Evolutionary conservation across 2,329 filamentous ascomycete genomes (phyloP).

Genomic region (Neofusicoccum cordaticola): DNA sequence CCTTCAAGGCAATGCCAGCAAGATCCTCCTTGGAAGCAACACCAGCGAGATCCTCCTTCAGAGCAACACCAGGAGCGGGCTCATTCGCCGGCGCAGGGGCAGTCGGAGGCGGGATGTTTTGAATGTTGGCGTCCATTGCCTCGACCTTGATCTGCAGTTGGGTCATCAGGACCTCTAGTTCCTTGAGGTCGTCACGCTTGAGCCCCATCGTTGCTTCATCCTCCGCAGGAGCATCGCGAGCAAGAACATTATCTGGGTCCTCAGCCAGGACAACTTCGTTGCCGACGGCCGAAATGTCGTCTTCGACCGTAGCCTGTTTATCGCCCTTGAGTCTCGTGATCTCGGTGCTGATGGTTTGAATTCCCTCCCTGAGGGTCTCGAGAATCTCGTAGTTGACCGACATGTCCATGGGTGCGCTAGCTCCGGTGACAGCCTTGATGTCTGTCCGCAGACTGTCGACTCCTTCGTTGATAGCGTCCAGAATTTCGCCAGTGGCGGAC

Average conservation of each 20-base stretch:
- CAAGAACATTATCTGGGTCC: constrained; percentile 46
- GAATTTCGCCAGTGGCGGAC: constrained; percentile 56
- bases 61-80: constrained; percentile 38
- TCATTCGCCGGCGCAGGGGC: constrained; percentile 40
- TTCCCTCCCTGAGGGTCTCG: constrained; percentile 78
- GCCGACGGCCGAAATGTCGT: constrained; percentile 51
- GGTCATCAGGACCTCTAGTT: constrained; percentile 77
- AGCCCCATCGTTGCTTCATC: constrained; percentile 44
- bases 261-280: constrained; percentile 59
- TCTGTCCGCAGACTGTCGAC: constrained; percentile 74
- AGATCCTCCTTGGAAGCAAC: constrained; percentile 35
- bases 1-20: constrained; percentile 40
- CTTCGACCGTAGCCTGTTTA: constrained; percentile 40
- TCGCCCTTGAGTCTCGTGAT: constrained; percentile 72
- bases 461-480: constrained; percentile 65
- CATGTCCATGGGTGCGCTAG: constrained; percentile 76
- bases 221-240: constrained; percentile 30
- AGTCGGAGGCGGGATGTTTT: constrained; percentile 42
- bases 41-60: constrained; percentile 48
- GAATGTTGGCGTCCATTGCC: constrained; percentile 59
- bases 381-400: constrained; percentile 87
- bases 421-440: constrained; percentile 59
- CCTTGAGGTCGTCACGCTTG: constrained; percentile 74
- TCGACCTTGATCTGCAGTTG: constrained; percentile 85
- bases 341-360: constrained; percentile 72